Percentiles rank a stretch among this genome's conserved stretches.
phyloP scores from a whole-genome alignment of 352 stramenopile genomes.

The Phytophthora idaei region DNA sequence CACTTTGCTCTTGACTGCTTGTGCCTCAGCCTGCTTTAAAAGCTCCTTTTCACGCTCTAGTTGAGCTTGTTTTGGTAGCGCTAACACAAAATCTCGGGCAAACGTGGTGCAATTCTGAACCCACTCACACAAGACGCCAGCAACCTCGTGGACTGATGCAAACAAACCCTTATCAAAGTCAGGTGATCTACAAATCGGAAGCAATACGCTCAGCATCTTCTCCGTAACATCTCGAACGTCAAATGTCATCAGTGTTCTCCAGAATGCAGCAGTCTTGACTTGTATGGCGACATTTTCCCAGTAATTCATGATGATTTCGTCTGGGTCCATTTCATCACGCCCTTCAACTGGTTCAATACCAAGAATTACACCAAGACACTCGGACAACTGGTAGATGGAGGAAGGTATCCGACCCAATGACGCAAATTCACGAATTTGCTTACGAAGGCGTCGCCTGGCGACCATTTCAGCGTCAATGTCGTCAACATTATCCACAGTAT shows the following conservation, averaged over 20 bases:
- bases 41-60: constrained; percentile 53
- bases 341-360: constrained; percentile 61
- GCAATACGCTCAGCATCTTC: constrained; percentile 55
- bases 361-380: constrained; percentile 75
- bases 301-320: constrained; percentile 81
- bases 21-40: constrained; percentile 40
- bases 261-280: constrained; percentile 52
- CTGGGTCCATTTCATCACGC: constrained; percentile 68
- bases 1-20: constrained; percentile 37
- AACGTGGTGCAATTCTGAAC: constrained; percentile 58
- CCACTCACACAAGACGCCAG: constrained; percentile 67
- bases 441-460: constrained; percentile 3
- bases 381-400: constrained; percentile 63
- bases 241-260: constrained; percentile 50
- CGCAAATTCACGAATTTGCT: constrained; percentile 47
- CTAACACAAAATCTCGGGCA: constrained; percentile 56
- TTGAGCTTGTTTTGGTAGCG: constrained; percentile 59
- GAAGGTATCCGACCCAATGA: constrained; percentile 47
- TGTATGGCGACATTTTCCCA: constrained; percentile 49
- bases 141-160: constrained; percentile 52
- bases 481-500: neutral
- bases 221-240: constrained; percentile 53
- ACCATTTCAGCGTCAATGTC: neutral
- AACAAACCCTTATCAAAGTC: constrained; percentile 71
- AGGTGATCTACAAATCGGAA: constrained; percentile 62